A percentile compares a stretch with the other conserved stretches of the same genome.
Conservation (phyloP, 2,329 filamentous ascomycete genomes). For the Pseudopyricularia cyperi region DNA sequence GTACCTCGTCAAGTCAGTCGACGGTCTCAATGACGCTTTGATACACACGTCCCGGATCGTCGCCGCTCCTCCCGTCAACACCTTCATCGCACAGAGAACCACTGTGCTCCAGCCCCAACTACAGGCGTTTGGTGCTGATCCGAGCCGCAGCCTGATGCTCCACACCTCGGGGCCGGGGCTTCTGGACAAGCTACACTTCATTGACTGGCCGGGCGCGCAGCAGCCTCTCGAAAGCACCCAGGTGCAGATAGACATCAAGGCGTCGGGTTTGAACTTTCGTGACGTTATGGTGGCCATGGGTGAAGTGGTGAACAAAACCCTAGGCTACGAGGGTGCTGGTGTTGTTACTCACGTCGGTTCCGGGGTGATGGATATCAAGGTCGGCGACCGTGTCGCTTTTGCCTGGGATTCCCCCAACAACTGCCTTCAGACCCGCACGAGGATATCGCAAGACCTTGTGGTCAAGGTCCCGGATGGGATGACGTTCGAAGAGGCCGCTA, state of each 20-base stretch:
- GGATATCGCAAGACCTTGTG: background rate
- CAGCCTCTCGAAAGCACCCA: conserved; percentile 6
- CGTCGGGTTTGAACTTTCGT: conserved; percentile 20
- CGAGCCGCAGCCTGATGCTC: conserved; percentile 6
- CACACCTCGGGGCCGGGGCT: conserved; percentile 6
- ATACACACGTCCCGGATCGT: conserved; percentile 5
- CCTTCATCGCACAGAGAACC: conserved; percentile 6
- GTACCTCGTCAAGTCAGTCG: conserved; percentile 4
- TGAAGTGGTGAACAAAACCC: conserved; percentile 6
- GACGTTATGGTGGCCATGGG: conserved; percentile 21
- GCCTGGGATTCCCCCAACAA: background rate
- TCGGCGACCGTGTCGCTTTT: conserved; percentile 20
- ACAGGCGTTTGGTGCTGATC: conserved; percentile 6
- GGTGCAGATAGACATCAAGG: conserved; percentile 17
- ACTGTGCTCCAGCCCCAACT: conserved; percentile 5
- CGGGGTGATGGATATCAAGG: conserved; percentile 6
- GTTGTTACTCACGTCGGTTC: conserved; percentile 9
- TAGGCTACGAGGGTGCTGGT: conserved; percentile 17
- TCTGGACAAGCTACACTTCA: conserved; percentile 7
- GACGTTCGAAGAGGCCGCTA: conserved; percentile 11
- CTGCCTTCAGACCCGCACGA: background rate
- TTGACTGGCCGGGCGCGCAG: conserved; percentile 6
- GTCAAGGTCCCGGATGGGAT: conserved; percentile 12
- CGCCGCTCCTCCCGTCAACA: conserved; percentile 5
- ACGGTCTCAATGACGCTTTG: conserved; percentile 1